A percentile compares a stretch with the other conserved stretches of the same genome.
These are phyloP conservation scores for Pezicula neosporulosa DNA, from an alignment of 2,329 filamentous ascomycete species.

Conservation along the genomic window DNA sequence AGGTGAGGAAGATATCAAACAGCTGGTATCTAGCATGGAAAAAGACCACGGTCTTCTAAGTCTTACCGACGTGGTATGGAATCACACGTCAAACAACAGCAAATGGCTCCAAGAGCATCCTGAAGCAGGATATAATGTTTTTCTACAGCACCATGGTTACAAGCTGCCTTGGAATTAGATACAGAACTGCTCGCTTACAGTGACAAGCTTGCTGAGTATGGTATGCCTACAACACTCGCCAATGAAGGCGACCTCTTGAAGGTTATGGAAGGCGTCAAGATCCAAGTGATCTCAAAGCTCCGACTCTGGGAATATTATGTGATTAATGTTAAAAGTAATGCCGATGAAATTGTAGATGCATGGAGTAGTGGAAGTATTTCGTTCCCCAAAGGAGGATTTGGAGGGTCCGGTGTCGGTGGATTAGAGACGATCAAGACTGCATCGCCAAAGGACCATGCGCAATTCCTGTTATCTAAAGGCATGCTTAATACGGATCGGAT, in stretches of 20 bases:
- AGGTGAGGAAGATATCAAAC: constrained; percentile 77
- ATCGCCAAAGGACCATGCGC: constrained; percentile 53
- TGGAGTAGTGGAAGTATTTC: constrained; percentile 64
- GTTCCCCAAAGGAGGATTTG: constrained; percentile 49
- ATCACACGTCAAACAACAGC: constrained; percentile 95
- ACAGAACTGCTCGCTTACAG: constrained; percentile 66
- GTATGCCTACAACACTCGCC: constrained; percentile 72
- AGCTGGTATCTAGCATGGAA: constrained; percentile 78
- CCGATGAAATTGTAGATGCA: constrained; percentile 63
- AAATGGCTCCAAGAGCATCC: constrained; percentile 92
- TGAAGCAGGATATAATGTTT: constrained; percentile 93
- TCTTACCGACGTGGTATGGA: constrained; percentile 94
- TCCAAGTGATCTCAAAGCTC: constrained; percentile 71
- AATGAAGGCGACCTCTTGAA: constrained; percentile 68
- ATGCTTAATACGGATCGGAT: constrained; percentile 70
- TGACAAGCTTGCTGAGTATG: constrained; percentile 58
- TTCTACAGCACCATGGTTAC: constrained; percentile 77
- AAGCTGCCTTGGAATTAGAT: constrained; percentile 75
- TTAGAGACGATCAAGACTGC: constrained; percentile 50
- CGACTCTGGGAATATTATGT: constrained; percentile 94
- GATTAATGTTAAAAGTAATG: constrained; percentile 72
- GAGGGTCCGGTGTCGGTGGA: constrained; percentile 41
- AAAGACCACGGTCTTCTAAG: constrained; percentile 79
- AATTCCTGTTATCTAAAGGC: constrained; percentile 58
- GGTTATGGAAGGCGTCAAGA: constrained; percentile 83